Percentiles rank a stretch among this genome's conserved stretches.
Conservation (phyloP, 371 early-diverging fungal species). For the Homolaphlyctis polyrhiza region DNA sequence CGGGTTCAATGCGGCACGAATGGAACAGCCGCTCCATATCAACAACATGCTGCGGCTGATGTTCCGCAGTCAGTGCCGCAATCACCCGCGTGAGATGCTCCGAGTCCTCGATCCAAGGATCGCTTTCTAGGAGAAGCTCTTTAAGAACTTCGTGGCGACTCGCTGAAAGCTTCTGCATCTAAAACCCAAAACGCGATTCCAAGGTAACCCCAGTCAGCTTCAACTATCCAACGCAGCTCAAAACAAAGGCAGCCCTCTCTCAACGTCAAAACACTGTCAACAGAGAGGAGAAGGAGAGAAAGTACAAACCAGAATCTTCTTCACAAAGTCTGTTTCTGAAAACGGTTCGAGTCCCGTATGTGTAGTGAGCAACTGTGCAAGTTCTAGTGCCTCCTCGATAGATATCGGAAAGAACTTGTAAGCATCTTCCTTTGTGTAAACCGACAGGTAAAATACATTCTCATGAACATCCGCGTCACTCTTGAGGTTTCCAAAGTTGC, state of each 20-base stretch:
- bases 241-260: too few relatives aligned
- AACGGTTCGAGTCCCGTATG: conserved; percentile 23
- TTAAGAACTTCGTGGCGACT: conserved; percentile 21
- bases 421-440: conserved; percentile 15
- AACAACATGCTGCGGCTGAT: conserved; percentile 21
- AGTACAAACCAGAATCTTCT: conserved; percentile 18
- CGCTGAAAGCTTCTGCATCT: conserved; percentile 7
- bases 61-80: conserved; percentile 24
- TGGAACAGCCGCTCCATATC: conserved; percentile 39
- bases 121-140: conserved; percentile 17
- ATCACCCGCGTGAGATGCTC: conserved; percentile 21
- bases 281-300: too few relatives aligned
- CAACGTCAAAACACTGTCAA: too few relatives aligned
- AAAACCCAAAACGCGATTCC: background rate
- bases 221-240: too few relatives aligned
- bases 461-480: background rate
- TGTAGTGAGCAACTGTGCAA: conserved; percentile 10
- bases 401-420: conserved; percentile 33
- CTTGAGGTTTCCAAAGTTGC: background rate
- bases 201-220: too few relatives aligned
- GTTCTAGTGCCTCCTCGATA: conserved; percentile 18
- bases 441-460: conserved; percentile 3
- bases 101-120: conserved; percentile 32
- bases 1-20: conserved; percentile 27
- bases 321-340: conserved; percentile 20